Percentiles rank a stretch among this genome's conserved stretches.
phyloP scores from a whole-genome alignment of 2,329 filamentous ascomycete genomes.

The Talaromyces sp. region DNA sequence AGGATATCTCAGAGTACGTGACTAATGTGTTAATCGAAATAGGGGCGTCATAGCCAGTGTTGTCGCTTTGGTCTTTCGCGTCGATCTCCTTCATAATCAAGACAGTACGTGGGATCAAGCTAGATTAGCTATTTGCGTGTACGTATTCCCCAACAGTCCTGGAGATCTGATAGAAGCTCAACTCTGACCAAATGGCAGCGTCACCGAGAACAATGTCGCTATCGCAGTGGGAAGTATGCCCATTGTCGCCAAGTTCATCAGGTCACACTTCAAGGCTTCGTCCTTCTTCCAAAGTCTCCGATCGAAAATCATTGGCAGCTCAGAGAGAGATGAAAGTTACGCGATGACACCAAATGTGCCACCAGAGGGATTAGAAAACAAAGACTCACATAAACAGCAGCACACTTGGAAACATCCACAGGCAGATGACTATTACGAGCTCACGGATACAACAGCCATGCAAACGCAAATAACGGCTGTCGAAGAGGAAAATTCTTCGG shows the following conservation, averaged over 20 bases:
- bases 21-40: neutral
- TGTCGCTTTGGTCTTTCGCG: neutral
- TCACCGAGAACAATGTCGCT: neutral
- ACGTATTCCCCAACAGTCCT: neutral
- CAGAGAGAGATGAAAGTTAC: neutral
- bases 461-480: neutral
- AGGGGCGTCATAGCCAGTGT: neutral
- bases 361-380: neutral
- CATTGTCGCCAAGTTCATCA: neutral
- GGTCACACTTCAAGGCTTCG: neutral
- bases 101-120: neutral
- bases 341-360: neutral
- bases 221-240: neutral
- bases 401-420: conserved; percentile 1
- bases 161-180: neutral
- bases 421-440: neutral
- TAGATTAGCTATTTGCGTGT: neutral
- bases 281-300: neutral
- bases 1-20: neutral
- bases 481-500: neutral
- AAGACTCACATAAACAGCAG: neutral
- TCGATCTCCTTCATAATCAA: neutral
- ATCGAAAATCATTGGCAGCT: neutral
- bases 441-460: neutral
- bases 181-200: too few relatives aligned